These are phyloP conservation scores for Lineolata rhizophorae DNA, from an alignment of 495 filamentous ascomycete species.

Conservation along the genomic window DNA sequence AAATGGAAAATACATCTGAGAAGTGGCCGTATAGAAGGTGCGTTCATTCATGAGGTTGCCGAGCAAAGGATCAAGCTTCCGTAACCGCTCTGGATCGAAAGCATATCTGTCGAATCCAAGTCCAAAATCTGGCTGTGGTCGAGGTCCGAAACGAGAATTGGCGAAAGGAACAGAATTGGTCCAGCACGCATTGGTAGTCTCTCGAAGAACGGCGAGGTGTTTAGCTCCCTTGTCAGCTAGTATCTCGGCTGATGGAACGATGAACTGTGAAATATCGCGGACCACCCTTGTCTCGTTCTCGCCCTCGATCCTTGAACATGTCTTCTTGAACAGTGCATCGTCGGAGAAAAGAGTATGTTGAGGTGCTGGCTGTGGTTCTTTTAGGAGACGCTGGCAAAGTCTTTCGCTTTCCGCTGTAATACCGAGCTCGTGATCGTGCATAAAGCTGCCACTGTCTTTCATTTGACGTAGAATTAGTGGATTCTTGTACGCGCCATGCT, in stretches of 20 bases:
- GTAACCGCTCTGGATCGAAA: conserved; percentile 4
- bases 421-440: background rate
- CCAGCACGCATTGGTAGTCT: conserved; percentile 7
- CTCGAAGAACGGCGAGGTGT: conserved; percentile 5
- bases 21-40: conserved; percentile 8
- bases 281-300: conserved; percentile 6
- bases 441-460: background rate
- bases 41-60: conserved; percentile 1
- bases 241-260: conserved; percentile 6
- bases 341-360: background rate
- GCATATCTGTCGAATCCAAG: conserved; percentile 4
- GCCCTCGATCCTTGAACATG: conserved; percentile 4
- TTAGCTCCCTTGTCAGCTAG: conserved; percentile 4
- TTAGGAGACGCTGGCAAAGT: background rate
- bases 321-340: conserved; percentile 5
- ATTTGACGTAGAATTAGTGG: background rate
- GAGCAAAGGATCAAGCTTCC: conserved; percentile 5
- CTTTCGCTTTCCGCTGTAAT: background rate
- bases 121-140: conserved; percentile 5
- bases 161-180: conserved; percentile 4
- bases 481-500: background rate
- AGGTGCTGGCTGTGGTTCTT: background rate
- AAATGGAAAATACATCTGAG: conserved; percentile 10
- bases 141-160: conserved; percentile 3
- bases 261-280: conserved; percentile 4